Base-by-base conservation (phyloP, 2,329 filamentous ascomycete species). In the Emmonsiellopsis sp. region DNA sequence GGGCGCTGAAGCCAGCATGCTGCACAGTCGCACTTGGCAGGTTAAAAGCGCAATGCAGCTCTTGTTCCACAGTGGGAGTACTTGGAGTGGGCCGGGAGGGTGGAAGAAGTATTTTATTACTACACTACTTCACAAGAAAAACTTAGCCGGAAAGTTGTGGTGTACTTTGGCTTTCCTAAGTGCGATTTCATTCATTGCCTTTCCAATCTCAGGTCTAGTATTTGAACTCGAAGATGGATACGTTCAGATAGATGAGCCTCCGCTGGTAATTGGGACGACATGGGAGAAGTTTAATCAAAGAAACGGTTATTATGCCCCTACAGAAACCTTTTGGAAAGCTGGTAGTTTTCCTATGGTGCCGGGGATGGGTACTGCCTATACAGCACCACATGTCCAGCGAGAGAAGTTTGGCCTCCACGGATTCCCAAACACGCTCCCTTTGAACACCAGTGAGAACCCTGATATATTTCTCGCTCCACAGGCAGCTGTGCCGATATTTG, bases 171-270 rank as follows among this genome's bases (percentile, higher is more conserved):
- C 35, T 3, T 10, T 38, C 7, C 35, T 38, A 38, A 38, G 35
- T n/a, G 35, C 35, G n/a, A 26, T 56, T 32, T 16, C 45, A n/a
- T 54, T 35, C 20, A 50, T 57, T 16, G 57, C 50, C 3, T 47
- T 58, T 13, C 55, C 55, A 16, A 35, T 57, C 10, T 55, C 54
- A 5, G 54, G 54, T 26, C 45, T 55, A 15, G 41, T 16, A 7
- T 49, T 55, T 44, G 54, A 55, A 16, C 34, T 50, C 2, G 10
- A 20, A 4, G 46, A 51, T 37, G 54, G 54, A 6, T 55, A 50
- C 20, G 41, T 55, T 11, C 10, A n/a, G 16, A n/a, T 41, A 11
- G 16, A 41, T 10, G 37, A 31, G 2, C 30, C 40, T 13, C 43
- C 54, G 3, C 37, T 41, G 40, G 50, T 41, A 11, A 50, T 53